These are phyloP conservation scores for Straminergon stramineum DNA, from an alignment of 225 moss, liverwort and hornwort species.

Conservation along the genomic window DNA sequence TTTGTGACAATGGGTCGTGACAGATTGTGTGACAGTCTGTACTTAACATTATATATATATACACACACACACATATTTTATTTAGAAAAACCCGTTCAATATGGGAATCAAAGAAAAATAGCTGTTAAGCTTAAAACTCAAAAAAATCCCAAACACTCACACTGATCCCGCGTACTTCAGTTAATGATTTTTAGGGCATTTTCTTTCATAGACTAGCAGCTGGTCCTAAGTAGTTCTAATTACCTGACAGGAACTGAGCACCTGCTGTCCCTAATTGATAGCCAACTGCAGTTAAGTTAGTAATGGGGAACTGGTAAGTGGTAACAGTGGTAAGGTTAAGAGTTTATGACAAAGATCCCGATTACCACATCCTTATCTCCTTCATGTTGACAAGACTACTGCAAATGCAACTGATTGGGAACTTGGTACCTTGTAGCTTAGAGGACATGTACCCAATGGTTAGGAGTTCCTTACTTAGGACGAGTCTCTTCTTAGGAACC, in stretches of 20 bases:
- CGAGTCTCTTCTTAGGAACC: background rate
- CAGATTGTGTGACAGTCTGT: too few relatives aligned
- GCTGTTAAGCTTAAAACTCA: background rate
- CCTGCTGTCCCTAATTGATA: background rate
- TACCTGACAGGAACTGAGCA: background rate
- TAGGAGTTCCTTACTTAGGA: background rate
- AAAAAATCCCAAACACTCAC: background rate
- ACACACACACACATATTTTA: too few relatives aligned
- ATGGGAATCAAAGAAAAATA: background rate
- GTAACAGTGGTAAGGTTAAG: background rate
- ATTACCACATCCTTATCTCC: background rate
- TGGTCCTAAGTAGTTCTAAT: background rate
- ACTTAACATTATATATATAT: too few relatives aligned
- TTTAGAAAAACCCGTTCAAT: background rate
- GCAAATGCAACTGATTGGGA: background rate
- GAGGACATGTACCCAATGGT: background rate
- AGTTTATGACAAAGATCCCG: constrained; percentile 1
- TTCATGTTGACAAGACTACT: background rate
- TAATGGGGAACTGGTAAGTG: background rate
- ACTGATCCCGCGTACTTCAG: background rate
- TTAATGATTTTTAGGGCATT: background rate
- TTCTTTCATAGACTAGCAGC: background rate
- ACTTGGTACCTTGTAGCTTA: background rate
- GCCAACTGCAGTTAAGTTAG: background rate
- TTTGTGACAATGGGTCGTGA: too few relatives aligned